A percentile compares a stretch with the other conserved stretches of the same genome.
phyloP scores from a whole-genome alignment of 208 protist genomes.

The Leishmania guyanensis region DNA sequence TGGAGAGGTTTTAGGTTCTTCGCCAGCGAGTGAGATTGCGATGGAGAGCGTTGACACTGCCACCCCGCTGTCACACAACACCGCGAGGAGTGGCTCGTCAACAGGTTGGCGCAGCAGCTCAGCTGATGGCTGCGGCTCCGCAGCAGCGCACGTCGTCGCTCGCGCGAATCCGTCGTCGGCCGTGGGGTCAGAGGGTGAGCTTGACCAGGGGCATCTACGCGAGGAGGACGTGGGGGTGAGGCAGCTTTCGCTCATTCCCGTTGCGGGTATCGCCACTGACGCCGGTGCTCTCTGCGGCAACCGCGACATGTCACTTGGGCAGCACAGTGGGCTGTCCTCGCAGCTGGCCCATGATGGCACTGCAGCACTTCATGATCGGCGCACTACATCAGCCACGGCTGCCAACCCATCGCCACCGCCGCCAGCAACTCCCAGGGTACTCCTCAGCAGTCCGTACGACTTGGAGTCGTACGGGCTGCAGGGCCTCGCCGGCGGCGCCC shows the following conservation, averaged over 20 bases:
- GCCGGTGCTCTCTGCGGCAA: background rate
- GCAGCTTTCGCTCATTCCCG: too few relatives aligned
- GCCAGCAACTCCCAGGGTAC: slow-evolving; percentile 3
- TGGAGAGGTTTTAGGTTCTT: background rate
- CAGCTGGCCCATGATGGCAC: background rate
- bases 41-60: background rate
- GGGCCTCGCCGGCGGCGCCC: slow-evolving; percentile 38
- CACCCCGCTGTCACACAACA: background rate
- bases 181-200: background rate
- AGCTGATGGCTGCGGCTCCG: background rate
- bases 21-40: background rate
- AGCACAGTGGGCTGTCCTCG: background rate
- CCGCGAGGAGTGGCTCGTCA: background rate
- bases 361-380: background rate
- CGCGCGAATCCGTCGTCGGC: background rate
- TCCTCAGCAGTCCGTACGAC: slow-evolving; percentile 28
- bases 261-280: background rate
- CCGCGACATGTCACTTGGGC: background rate
- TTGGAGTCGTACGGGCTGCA: slow-evolving; percentile 25
- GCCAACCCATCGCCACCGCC: background rate
- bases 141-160: background rate
- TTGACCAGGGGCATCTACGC: background rate
- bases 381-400: background rate
- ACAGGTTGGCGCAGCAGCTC: background rate
- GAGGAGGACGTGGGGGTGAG: background rate